These are phyloP conservation scores for Dendrobium huoshanense DNA, from an alignment of 106 monocot genomes.

Conservation along the genomic window DNA sequence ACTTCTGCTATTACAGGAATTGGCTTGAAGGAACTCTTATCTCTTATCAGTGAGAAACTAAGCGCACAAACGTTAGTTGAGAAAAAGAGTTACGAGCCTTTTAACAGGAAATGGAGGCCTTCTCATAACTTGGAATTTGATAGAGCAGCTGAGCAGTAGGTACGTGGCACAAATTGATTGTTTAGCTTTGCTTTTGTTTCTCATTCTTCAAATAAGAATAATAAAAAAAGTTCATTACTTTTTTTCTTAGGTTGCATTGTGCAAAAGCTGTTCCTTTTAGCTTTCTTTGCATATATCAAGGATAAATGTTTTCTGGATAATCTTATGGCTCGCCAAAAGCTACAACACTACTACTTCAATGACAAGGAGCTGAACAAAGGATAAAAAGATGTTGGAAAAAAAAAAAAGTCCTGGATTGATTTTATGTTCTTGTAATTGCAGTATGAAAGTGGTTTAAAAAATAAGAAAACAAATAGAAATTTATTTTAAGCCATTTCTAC, in stretches of 20 bases:
- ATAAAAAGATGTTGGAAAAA: neutral
- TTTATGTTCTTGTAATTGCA: too few species aligned
- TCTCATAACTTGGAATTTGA: slow-evolving; percentile 19
- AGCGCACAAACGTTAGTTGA: slow-evolving; percentile 16
- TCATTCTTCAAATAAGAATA: neutral
- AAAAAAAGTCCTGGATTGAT: too few species aligned
- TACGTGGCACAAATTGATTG: neutral
- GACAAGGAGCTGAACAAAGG: neutral
- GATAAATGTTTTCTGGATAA: neutral
- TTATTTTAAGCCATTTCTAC: too few species aligned
- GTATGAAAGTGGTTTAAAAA: too few species aligned
- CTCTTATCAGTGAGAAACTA: slow-evolving; percentile 60
- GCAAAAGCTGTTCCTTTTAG: neutral
- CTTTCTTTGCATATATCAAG: neutral
- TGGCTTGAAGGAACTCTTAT: slow-evolving; percentile 75
- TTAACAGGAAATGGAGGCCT: slow-evolving; percentile 86
- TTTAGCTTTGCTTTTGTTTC: neutral
- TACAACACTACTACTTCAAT: neutral
- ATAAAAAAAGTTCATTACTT: neutral
- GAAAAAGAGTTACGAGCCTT: slow-evolving; percentile 30
- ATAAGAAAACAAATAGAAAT: too few species aligned
- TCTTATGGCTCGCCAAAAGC: neutral
- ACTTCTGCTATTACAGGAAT: slow-evolving; percentile 71
- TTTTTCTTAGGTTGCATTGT: neutral
- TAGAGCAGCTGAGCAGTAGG: slow-evolving; percentile 31